phyloP scores from a whole-genome alignment of 805 yeast species.

The Teunomyces panamensis region DNA sequence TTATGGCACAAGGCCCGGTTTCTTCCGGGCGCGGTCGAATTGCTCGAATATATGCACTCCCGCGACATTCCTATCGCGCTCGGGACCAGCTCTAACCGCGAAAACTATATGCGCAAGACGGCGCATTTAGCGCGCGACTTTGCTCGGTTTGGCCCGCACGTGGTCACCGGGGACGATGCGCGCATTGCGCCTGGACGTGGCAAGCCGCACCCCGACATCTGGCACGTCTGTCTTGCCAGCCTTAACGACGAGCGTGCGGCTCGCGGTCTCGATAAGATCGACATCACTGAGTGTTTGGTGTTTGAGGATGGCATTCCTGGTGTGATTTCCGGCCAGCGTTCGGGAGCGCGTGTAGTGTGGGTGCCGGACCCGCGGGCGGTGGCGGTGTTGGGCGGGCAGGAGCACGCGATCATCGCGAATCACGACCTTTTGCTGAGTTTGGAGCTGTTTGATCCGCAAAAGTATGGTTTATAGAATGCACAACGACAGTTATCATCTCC shows the following conservation, averaged over 20 bases:
- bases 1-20: constrained; percentile 65
- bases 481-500: constrained; percentile 34
- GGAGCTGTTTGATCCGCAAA: constrained; percentile 38
- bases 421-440: constrained; percentile 58
- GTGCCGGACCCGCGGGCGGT: constrained; percentile 81
- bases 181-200: constrained; percentile 84
- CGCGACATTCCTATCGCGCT: constrained; percentile 75
- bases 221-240: constrained; percentile 74
- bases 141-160: constrained; percentile 56
- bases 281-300: constrained; percentile 76
- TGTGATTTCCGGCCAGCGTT: constrained; percentile 74
- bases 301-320: constrained; percentile 98
- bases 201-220: constrained; percentile 91
- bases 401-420: constrained; percentile 48
- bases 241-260: constrained; percentile 54
- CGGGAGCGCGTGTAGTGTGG: constrained; percentile 90
- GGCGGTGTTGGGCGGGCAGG: constrained; percentile 49
- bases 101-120: constrained; percentile 71
- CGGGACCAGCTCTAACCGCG: constrained; percentile 76
- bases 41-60: constrained; percentile 52
- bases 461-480: constrained; percentile 25
- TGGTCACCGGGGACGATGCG: constrained; percentile 86
- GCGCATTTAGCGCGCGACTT: constrained; percentile 63
- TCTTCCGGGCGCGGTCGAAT: constrained; percentile 82
- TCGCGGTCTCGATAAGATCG: constrained; percentile 45